A percentile compares a stretch with the other conserved stretches of the same genome.
These are phyloP conservation scores for Ophiostoma sp. DNA, from an alignment of 2,329 filamentous ascomycete genomes.

Conservation along the genomic window DNA sequence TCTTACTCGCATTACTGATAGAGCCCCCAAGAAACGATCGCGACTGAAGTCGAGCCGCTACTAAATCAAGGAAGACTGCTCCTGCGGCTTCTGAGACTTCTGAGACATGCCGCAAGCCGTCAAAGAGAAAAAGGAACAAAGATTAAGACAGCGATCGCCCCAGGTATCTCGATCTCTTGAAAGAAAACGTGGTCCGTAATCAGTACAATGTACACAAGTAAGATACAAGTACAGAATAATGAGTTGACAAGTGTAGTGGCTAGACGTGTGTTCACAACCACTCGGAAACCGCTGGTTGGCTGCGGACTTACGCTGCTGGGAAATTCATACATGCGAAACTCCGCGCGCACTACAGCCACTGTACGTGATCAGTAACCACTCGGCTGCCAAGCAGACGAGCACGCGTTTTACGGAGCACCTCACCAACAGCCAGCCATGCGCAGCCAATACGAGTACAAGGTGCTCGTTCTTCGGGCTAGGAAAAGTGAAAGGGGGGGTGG, in stretches of 20 bases:
- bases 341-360: no score
- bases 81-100: not conserved
- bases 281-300: not conserved
- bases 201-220: not conserved
- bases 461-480: no score
- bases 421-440: no score
- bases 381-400: no score
- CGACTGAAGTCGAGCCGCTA: not conserved
- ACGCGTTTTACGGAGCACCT: no score
- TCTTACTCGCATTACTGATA: not conserved
- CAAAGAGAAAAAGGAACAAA: not conserved
- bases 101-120: not conserved
- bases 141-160: slow-evolving; percentile 1
- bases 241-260: not conserved
- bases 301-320: not conserved
- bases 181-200: slow-evolving; percentile 1
- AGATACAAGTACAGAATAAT: not conserved
- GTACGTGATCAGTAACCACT: no score
- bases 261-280: not conserved
- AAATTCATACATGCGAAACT: no score
- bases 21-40: not conserved
- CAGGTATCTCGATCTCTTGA: not conserved
- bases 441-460: no score
- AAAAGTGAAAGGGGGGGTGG: no score
- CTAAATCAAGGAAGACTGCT: not conserved